phyloP scores from a whole-genome alignment of 148 eudicot genomes.

The Rhododendron williamsianum region DNA sequence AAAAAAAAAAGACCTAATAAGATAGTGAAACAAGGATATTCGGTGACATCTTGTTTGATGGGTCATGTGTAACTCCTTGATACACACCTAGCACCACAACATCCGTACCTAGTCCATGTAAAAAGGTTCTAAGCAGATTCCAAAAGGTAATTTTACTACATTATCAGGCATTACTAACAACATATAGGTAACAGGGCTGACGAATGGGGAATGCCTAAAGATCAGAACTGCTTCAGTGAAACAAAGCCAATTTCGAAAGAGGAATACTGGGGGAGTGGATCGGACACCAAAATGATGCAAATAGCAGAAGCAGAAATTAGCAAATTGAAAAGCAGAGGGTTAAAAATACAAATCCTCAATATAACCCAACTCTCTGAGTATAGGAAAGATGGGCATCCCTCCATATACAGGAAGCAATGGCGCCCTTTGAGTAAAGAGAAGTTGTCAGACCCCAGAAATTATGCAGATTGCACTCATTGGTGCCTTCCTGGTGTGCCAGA shows the following conservation, averaged over 20 bases:
- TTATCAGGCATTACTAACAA: not conserved
- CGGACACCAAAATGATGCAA: conserved; percentile 28
- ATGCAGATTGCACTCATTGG: not conserved
- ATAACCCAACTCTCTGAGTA: conserved; percentile 14
- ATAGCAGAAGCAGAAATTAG: not conserved
- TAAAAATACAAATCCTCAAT: conserved; percentile 7
- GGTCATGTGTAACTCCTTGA: not conserved
- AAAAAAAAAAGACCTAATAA: too few species aligned
- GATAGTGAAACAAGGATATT: not conserved
- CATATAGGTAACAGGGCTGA: not conserved
- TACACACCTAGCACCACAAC: not conserved
- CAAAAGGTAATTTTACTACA: not conserved
- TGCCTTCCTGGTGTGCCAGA: not conserved
- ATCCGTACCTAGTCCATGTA: not conserved
- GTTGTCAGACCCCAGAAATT: not conserved
- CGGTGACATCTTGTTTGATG: not conserved
- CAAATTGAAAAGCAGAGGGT: not conserved
- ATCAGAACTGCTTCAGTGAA: conserved; percentile 41
- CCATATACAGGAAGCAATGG: conserved; percentile 7
- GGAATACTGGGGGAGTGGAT: conserved; percentile 47
- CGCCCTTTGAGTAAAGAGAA: not conserved
- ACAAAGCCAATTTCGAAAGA: conserved; percentile 34
- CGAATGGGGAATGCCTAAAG: conserved; percentile 17
- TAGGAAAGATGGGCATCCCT: conserved; percentile 13
- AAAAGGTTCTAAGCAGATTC: not conserved